phyloP scores from a whole-genome alignment of 371 early-diverging fungal species.

The Apophysomyces variabilis region DNA sequence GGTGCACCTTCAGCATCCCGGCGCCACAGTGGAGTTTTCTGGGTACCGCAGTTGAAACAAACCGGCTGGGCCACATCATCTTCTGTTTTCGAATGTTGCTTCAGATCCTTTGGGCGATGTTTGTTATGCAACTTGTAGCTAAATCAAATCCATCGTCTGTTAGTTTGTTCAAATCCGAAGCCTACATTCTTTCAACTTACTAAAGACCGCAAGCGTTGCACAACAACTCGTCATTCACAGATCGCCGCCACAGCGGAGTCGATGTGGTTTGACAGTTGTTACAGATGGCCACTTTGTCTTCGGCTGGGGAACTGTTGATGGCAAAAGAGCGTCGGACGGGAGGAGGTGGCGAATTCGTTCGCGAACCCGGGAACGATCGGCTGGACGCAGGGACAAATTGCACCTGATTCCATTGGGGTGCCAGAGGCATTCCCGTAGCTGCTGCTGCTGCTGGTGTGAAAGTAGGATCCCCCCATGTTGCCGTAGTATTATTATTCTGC shows the following conservation, averaged over 20 bases:
- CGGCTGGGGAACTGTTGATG: constrained; percentile 17
- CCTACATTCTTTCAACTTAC: constrained; percentile 15
- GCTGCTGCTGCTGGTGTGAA: constrained; percentile 9
- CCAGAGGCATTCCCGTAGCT: constrained; percentile 2
- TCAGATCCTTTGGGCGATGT: constrained; percentile 56
- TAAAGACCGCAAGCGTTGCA: constrained; percentile 91
- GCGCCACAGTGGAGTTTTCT: constrained; percentile 95
- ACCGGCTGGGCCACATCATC: constrained; percentile 40
- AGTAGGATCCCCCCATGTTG: constrained; percentile 1
- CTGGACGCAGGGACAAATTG: constrained; percentile 1
- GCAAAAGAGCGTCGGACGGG: neutral
- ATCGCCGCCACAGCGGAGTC: constrained; percentile 95
- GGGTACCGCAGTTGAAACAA: constrained; percentile 91
- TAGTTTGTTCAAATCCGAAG: neutral
- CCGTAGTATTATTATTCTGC: neutral
- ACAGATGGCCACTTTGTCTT: constrained; percentile 47
- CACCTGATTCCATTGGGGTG: neutral
- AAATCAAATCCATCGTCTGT: neutral
- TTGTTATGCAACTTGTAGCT: constrained; percentile 71
- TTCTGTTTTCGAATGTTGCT: constrained; percentile 27
- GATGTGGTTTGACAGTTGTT: constrained; percentile 82
- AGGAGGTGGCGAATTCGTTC: constrained; percentile 10
- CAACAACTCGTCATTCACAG: constrained; percentile 73
- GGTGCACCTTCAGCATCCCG: constrained; percentile 80
- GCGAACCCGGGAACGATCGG: constrained; percentile 9